phyloP scores from a whole-genome alignment of 164 flowering plant genomes.

The Piper betle region DNA sequence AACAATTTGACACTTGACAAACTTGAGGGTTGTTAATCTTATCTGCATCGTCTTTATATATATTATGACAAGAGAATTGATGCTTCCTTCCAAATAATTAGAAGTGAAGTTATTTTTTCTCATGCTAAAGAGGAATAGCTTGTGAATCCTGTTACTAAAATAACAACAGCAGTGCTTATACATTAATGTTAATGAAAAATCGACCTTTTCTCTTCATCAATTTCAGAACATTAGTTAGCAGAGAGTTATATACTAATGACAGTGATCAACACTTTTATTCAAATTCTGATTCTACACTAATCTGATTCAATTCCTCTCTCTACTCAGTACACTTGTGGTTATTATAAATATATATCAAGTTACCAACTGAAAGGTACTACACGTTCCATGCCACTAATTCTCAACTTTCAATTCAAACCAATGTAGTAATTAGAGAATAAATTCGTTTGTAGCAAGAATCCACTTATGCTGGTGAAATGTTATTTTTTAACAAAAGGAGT shows the following conservation, averaged over 20 bases:
- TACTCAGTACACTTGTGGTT: neutral
- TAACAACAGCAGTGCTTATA: no score
- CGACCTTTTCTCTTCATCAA: neutral
- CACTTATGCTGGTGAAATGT: neutral
- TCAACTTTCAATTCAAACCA: no score
- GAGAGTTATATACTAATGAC: neutral
- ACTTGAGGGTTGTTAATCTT: no score
- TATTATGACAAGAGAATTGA: no score
- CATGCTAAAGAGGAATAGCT: no score
- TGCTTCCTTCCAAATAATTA: no score
- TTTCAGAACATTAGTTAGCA: no score
- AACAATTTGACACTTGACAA: no score
- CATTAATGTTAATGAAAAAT: neutral
- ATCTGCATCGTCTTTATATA: no score
- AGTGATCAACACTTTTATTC: neutral
- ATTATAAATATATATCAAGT: no score
- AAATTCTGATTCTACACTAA: neutral
- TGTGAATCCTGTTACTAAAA: no score
- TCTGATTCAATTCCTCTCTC: neutral
- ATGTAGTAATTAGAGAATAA: neutral
- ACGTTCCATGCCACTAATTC: neutral
- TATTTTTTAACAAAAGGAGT: neutral
- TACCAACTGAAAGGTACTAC: neutral
- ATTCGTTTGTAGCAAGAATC: neutral
- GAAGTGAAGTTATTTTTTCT: no score